Evolutionary conservation across 768 basidiomycete species (phyloP).

Genomic region (Artomyces pyxidatus): DNA sequence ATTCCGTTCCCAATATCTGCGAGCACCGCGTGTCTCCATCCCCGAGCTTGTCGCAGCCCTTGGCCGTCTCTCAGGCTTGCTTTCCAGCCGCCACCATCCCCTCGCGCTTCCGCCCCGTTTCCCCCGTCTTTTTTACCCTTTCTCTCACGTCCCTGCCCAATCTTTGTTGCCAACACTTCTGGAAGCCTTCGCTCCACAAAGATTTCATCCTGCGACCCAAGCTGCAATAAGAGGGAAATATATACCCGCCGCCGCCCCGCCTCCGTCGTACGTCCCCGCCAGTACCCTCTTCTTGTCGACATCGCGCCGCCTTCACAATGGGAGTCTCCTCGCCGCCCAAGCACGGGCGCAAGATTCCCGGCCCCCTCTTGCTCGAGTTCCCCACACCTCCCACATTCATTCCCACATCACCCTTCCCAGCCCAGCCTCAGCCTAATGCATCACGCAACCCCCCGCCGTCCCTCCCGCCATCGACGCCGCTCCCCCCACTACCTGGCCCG

Average conservation of each 20-base stretch:
- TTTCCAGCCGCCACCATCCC: no score
- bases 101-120: conserved; percentile 25
- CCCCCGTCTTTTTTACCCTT: conserved; percentile 31
- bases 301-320: not conserved
- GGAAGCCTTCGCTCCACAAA: no score
- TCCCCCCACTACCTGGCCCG: conserved; percentile 61
- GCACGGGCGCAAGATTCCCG: conserved; percentile 1
- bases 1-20: no score
- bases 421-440: conserved; percentile 3
- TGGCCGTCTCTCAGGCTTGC: no score
- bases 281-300: not conserved
- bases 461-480: conserved; percentile 46
- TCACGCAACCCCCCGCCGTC: conserved; percentile 49
- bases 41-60: no score
- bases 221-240: no score
- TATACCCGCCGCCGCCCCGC: no score
- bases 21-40: no score
- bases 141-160: conserved; percentile 24
- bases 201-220: no score
- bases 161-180: conserved; percentile 11
- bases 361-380: conserved; percentile 25
- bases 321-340: not conserved
- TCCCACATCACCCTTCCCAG: conserved; percentile 18
- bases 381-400: conserved; percentile 26
- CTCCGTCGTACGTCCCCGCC: no score